Base-by-base conservation (phyloP, 371 early-diverging fungal genomes). In the Mortierella sp. region DNA sequence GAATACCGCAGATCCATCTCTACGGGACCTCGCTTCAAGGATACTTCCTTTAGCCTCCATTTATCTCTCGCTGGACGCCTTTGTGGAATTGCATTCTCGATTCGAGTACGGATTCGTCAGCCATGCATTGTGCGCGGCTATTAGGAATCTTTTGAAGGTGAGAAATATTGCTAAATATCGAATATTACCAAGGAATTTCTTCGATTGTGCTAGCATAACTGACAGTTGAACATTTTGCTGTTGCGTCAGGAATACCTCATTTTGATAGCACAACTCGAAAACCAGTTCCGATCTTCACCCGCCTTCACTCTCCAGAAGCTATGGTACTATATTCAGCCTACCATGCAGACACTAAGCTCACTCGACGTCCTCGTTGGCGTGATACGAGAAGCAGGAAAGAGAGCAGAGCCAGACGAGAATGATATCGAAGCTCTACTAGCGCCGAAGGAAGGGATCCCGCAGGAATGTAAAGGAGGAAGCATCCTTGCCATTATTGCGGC, bases 181-280 rank as follows among this genome's bases (percentile, higher is more conserved):
- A n/a, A n/a, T n/a, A n/a, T n/a, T n/a, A n/a, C n/a, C n/a, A n/a
- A n/a, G n/a, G n/a, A n/a, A n/a, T n/a, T n/a, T n/a, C n/a, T n/a
- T n/a, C n/a, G n/a, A n/a, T n/a, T n/a, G n/a, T n/a, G n/a, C n/a
- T n/a, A n/a, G n/a, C n/a, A n/a, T n/a, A n/a, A n/a, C n/a, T n/a
- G n/a, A n/a, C n/a, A n/a, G n/a, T n/a, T n/a, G n/a, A n/a, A n/a
- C n/a, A n/a, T n/a, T n/a, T n/a, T n/a, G 50, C 27, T 24, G 3
- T n/a, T 8, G 32, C 43, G 14, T n/a, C 70, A 93, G 87, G 96
- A 96, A 50, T 97, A 94, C 57, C 70, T 89, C n/a, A 75, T 90
- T 2, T 80, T 96, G 39, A 85, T 98, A n/a, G 93, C 93, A 17
- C 96, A 96, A 70, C 81, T 97, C 3, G 98, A 98, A 66, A 91